These are phyloP conservation scores for Lyophyllum shimeji DNA, from an alignment of 768 basidiomycete genomes.

Conservation along the genomic window DNA sequence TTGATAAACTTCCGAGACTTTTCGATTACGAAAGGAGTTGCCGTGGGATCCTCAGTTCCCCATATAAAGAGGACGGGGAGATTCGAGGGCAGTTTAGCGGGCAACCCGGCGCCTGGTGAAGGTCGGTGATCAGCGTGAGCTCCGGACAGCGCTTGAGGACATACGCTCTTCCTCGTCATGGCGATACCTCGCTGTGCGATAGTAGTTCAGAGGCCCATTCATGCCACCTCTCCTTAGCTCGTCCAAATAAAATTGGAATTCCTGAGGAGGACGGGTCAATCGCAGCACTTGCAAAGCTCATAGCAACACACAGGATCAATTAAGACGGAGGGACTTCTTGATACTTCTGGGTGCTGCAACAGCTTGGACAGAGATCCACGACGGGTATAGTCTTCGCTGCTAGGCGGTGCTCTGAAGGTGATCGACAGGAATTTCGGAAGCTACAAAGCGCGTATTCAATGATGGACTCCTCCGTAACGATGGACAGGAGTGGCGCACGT, in stretches of 20 bases:
- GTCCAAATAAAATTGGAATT: conserved; percentile 50
- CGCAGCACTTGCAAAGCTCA: background rate
- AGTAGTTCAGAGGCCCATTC: conserved; percentile 77
- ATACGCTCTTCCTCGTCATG: conserved; percentile 63
- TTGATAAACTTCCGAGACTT: conserved; percentile 51
- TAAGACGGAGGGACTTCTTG: conserved; percentile 20
- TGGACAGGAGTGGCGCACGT: conserved; percentile 36
- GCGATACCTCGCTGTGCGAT: conserved; percentile 60
- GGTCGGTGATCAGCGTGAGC: background rate
- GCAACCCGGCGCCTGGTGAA: conserved; percentile 40
- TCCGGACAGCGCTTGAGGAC: conserved; percentile 8
- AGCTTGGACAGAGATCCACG: conserved; percentile 28
- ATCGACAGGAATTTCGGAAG: conserved; percentile 36
- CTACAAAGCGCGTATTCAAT: conserved; percentile 21
- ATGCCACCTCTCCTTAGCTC: conserved; percentile 48
- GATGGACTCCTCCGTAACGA: background rate
- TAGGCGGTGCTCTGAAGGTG: conserved; percentile 22
- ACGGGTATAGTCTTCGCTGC: conserved; percentile 18
- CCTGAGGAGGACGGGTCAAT: conserved; percentile 35
- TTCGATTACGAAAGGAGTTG: conserved; percentile 37
- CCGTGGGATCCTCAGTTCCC: conserved; percentile 55
- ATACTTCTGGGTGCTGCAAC: conserved; percentile 14
- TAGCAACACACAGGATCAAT: conserved; percentile 18
- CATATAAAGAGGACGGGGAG: conserved; percentile 63
- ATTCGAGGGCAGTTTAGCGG: conserved; percentile 39